Base-by-base conservation (phyloP, 2,329 filamentous ascomycete species). In the Beauveria caledonica region DNA sequence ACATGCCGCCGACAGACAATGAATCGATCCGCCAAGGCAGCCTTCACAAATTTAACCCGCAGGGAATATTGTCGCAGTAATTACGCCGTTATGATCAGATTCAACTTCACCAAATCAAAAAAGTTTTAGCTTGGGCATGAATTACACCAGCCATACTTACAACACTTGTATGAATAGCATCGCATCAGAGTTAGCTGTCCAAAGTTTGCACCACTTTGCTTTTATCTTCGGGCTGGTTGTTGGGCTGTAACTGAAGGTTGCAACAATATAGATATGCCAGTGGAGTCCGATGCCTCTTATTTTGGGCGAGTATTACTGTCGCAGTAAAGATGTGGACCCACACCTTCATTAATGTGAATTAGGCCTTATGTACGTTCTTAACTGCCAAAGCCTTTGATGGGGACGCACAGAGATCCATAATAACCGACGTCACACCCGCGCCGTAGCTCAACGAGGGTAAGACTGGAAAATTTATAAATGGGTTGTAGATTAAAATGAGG, bases 1-100 rank as follows among this genome's bases (percentile, higher is more conserved):
- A 78, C 69, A 76, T 77, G 63, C 68, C 71, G 11, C 74, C 74
- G 33, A 72, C 73, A 0, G 53, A 62, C 53, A 50, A 39, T 17
- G 49, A 55, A 5, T 44, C 40, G 6, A 44, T 42, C 25, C 53
- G 45, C 23, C 33, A 53, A 54, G 60, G 25, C 66, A 64, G 58
- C 52, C 54, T 62, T 42, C 46, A 51, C 42, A 58, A 48, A 49
- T 40, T 46, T 62, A 62, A 64, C 33, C 21, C 46, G 53, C 62
- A 56, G 51, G 50, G 46, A 40, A 58, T 62, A 36, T 54, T 58
- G 56, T 55, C 54, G 36, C 48, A 46, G 49, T 58, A 58, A 53
- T 48, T 40, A 60, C 49, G 58, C 25, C 49, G 49, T 60, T 48
- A 53, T 40, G 49, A 60, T 44, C 49, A 52, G 49, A 60, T 27